Percentiles rank a stretch among this genome's conserved stretches.
phyloP scores from a whole-genome alignment of 352 stramenopile genomes.

The Pythium scleroteichum region DNA sequence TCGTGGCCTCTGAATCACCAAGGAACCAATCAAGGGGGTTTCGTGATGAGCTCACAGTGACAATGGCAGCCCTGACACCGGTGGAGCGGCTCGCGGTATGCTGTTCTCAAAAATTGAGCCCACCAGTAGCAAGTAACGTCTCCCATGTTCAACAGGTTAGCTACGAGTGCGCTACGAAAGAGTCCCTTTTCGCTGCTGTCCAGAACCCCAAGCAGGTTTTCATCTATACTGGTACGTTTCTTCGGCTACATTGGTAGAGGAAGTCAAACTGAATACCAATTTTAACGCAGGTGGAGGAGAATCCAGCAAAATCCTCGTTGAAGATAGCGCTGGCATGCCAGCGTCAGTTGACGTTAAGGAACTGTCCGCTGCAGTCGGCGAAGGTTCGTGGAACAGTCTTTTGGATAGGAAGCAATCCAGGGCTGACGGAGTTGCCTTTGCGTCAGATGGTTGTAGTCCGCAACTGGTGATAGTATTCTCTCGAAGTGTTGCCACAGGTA shows the following conservation, averaged over 20 bases:
- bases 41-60: slow-evolving; percentile 51
- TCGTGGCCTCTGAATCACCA: slow-evolving; percentile 14
- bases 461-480: slow-evolving; percentile 26
- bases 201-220: slow-evolving; percentile 17
- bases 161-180: slow-evolving; percentile 29
- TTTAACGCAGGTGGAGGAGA: slow-evolving; percentile 1
- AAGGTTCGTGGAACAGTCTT: slow-evolving; percentile 4
- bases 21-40: slow-evolving; percentile 32
- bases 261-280: not conserved
- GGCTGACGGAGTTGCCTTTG: not conserved
- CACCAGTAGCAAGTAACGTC: no score
- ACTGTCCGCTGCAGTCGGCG: slow-evolving; percentile 11
- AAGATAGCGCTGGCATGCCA: slow-evolving; percentile 30
- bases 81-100: slow-evolving; percentile 46
- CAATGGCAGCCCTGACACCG: slow-evolving; percentile 41
- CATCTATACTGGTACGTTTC: slow-evolving; percentile 26
- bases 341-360: slow-evolving; percentile 8
- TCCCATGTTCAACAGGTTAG: slow-evolving; percentile 6
- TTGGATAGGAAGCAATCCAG: no score
- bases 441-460: slow-evolving; percentile 7
- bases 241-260: not conserved
- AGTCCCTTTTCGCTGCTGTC: slow-evolving; percentile 11
- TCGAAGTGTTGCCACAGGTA: slow-evolving; percentile 22
- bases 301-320: slow-evolving; percentile 16
- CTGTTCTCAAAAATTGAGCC: not conserved